Evolutionary conservation across 148 eudicot genomes (phyloP).

Genomic region (Polygonum maritimum): DNA sequence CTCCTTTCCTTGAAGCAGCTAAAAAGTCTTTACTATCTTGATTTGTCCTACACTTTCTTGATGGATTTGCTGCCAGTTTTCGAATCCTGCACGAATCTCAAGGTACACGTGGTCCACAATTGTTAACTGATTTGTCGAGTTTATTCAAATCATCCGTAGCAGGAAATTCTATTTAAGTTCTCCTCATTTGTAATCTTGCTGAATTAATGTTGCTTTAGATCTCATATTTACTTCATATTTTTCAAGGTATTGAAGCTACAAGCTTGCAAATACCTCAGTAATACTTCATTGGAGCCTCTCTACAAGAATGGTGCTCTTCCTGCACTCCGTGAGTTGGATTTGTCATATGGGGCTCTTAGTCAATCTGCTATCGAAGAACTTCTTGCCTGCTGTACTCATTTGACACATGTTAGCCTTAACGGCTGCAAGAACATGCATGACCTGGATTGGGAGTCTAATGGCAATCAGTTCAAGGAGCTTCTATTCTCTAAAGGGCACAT

Average conservation of each 20-base stretch:
- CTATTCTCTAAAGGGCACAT: constrained; percentile 13
- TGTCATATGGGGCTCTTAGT: constrained; percentile 82
- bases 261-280: constrained; percentile 86
- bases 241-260: constrained; percentile 73
- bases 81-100: constrained; percentile 57
- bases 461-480: constrained; percentile 14
- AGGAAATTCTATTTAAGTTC: background rate
- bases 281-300: constrained; percentile 70
- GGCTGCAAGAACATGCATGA: constrained; percentile 95
- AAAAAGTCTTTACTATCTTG: constrained; percentile 60
- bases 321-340: constrained; percentile 69
- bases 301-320: constrained; percentile 79
- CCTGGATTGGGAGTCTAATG: constrained; percentile 54
- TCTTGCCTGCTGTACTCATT: constrained; percentile 64
- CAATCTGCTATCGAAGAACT: constrained; percentile 85
- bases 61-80: constrained; percentile 74
- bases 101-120: constrained; percentile 31
- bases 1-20: constrained; percentile 55
- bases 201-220: background rate
- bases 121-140: background rate
- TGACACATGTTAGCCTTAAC: constrained; percentile 84
- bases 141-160: background rate
- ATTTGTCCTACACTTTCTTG: constrained; percentile 89
- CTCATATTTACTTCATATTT: background rate
- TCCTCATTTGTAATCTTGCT: background rate